These are phyloP conservation scores for Coelastrella sp. DNA, from an alignment of 139 green algal species.

Conservation along the genomic window DNA sequence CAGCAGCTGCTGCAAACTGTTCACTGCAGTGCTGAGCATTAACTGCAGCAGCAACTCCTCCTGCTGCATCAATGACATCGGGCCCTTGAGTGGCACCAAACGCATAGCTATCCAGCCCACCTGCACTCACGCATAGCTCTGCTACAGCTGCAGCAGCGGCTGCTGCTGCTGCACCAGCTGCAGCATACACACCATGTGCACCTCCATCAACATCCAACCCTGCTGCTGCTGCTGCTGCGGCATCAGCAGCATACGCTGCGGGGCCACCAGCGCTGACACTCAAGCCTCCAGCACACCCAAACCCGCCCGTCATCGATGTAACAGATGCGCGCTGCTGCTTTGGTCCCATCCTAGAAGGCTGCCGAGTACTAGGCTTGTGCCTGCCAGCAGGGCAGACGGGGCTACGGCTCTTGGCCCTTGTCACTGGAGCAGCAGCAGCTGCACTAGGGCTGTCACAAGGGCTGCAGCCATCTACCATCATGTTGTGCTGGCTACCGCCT, in stretches of 20 bases:
- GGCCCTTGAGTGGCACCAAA: neutral
- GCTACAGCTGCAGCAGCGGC: neutral
- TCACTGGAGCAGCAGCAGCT: neutral
- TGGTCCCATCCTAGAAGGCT: constrained; percentile 21
- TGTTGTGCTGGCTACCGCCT: neutral
- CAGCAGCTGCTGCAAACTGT: neutral
- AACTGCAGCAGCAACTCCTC: neutral
- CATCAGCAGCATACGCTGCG: neutral
- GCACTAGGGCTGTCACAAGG: neutral
- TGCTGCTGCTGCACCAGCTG: neutral
- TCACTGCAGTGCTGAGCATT: neutral
- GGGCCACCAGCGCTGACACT: neutral
- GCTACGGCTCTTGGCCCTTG: neutral
- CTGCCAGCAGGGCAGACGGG: neutral
- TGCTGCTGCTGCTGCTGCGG: neutral
- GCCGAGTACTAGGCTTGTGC: neutral
- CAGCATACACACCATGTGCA: neutral
- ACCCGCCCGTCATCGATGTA: neutral
- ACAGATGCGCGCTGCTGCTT: neutral
- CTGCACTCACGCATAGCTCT: neutral
- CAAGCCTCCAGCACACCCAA: neutral
- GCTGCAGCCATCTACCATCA: neutral
- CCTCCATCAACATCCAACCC: neutral
- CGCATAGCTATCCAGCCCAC: neutral
- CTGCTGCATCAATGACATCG: neutral